These are phyloP conservation scores for Globisporangium echinulatum DNA, from an alignment of 352 stramenopile genomes.

Conservation along the genomic window DNA sequence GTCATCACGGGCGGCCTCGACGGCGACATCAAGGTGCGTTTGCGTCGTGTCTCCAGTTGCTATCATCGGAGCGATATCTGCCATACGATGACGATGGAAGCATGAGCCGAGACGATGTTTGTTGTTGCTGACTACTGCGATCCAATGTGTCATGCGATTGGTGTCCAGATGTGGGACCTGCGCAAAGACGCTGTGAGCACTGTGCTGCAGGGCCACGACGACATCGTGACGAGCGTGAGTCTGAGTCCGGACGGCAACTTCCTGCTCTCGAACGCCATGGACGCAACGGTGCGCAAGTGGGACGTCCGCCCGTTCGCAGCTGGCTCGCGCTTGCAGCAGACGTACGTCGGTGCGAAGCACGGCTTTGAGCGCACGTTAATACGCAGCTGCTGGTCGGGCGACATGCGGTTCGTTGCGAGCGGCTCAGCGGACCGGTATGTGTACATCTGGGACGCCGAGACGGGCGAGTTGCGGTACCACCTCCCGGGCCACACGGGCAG, in stretches of 20 bases:
- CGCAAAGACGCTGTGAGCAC: slow-evolving; percentile 73
- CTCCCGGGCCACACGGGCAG: slow-evolving; percentile 91
- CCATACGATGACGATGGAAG: background rate
- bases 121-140: background rate
- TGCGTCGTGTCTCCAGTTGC: background rate
- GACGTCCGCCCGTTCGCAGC: slow-evolving; percentile 90
- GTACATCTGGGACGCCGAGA: slow-evolving; percentile 94
- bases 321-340: slow-evolving; percentile 43
- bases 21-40: slow-evolving; percentile 81
- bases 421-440: slow-evolving; percentile 90
- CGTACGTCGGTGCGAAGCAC: slow-evolving; percentile 84
- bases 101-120: too few species aligned
- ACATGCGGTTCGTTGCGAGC: slow-evolving; percentile 82
- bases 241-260: slow-evolving; percentile 91
- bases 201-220: slow-evolving; percentile 86
- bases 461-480: slow-evolving; percentile 88
- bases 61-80: background rate
- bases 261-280: slow-evolving; percentile 94
- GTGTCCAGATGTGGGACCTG: slow-evolving; percentile 82
- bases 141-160: background rate
- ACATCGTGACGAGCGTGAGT: slow-evolving; percentile 93
- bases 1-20: slow-evolving; percentile 92
- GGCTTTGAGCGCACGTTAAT: slow-evolving; percentile 92
- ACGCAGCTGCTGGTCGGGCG: slow-evolving; percentile 86
- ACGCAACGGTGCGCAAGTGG: slow-evolving; percentile 89